phyloP scores from a whole-genome alignment of 2,329 filamentous ascomycete species.

The Ceratocystiopsis minuta region DNA sequence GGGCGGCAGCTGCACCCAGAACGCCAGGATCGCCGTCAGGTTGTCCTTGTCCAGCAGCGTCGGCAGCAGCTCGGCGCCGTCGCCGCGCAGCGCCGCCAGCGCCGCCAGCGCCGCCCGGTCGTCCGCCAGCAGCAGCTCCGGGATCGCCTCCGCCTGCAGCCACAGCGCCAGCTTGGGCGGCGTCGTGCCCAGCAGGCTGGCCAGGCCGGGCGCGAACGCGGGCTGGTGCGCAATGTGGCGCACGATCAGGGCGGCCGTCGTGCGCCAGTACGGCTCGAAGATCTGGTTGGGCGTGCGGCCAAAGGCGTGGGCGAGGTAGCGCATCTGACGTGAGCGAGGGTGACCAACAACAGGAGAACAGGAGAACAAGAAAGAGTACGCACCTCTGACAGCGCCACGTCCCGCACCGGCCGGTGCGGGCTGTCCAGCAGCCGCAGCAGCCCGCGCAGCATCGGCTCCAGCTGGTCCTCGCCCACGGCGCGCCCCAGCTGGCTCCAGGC shows the following conservation, averaged over 20 bases:
- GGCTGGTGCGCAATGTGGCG: slow-evolving; percentile 67
- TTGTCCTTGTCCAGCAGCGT: slow-evolving; percentile 38
- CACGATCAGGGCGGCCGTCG: slow-evolving; percentile 61
- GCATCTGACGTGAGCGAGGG: too few relatives aligned
- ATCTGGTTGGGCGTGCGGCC: slow-evolving; percentile 46
- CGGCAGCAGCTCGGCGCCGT: slow-evolving; percentile 37
- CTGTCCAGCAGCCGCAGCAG: slow-evolving; percentile 6
- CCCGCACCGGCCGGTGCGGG: slow-evolving; percentile 3
- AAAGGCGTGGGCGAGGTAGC: slow-evolving; percentile 50
- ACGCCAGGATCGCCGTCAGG: slow-evolving; percentile 36
- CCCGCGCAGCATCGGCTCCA: slow-evolving; percentile 7
- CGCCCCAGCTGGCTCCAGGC: slow-evolving; percentile 8
- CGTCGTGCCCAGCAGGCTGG: slow-evolving; percentile 61
- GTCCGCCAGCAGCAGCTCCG: slow-evolving; percentile 61
- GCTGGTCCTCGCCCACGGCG: slow-evolving; percentile 5
- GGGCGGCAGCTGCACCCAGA: slow-evolving; percentile 8
- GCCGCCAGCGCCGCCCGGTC: slow-evolving; percentile 52
- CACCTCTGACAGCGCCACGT: slow-evolving; percentile 6
- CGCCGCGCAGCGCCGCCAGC: slow-evolving; percentile 61
- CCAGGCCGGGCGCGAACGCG: slow-evolving; percentile 64
- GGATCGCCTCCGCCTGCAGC: slow-evolving; percentile 67
- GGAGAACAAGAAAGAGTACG: neutral
- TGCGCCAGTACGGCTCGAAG: slow-evolving; percentile 78
- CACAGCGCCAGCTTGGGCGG: slow-evolving; percentile 55
- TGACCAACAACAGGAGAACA: neutral